Conservation (phyloP, 352 stramenopile species). For the Phytophthora fragariaefolia region DNA sequence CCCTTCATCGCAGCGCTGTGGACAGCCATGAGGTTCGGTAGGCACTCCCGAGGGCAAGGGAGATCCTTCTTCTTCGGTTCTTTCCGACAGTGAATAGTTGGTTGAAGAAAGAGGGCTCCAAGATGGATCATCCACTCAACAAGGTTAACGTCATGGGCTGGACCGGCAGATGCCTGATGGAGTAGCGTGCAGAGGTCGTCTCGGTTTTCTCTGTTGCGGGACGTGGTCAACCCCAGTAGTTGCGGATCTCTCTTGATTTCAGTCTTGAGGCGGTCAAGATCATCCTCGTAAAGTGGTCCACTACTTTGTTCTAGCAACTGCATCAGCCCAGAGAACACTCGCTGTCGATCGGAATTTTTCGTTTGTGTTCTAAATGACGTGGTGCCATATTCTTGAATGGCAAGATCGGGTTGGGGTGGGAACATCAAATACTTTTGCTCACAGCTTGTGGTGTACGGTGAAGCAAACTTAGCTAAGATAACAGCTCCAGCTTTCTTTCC, state of each 20-base stretch:
- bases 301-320: not conserved
- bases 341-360: not conserved
- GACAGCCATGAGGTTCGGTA: not conserved
- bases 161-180: not conserved
- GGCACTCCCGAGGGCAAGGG: not conserved
- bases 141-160: not conserved
- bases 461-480: not conserved
- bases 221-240: not conserved
- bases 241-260: not conserved
- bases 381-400: not conserved
- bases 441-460: not conserved
- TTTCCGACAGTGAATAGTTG: not conserved
- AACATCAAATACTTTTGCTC: slow-evolving; percentile 1
- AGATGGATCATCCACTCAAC: slow-evolving; percentile 1
- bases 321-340: not conserved
- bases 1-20: not conserved
- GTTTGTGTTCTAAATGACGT: not conserved
- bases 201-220: not conserved
- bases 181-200: not conserved
- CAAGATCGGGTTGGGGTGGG: not conserved
- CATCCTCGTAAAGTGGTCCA: not conserved
- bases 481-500: not conserved
- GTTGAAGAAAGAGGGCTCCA: not conserved
- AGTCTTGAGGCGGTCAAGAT: slow-evolving; percentile 1
- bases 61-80: not conserved